Percentiles rank a stretch among this genome's conserved stretches.
These are phyloP conservation scores for Colletotrichum echinochloae DNA, from an alignment of 2,329 filamentous ascomycete species.

Conservation along the genomic window DNA sequence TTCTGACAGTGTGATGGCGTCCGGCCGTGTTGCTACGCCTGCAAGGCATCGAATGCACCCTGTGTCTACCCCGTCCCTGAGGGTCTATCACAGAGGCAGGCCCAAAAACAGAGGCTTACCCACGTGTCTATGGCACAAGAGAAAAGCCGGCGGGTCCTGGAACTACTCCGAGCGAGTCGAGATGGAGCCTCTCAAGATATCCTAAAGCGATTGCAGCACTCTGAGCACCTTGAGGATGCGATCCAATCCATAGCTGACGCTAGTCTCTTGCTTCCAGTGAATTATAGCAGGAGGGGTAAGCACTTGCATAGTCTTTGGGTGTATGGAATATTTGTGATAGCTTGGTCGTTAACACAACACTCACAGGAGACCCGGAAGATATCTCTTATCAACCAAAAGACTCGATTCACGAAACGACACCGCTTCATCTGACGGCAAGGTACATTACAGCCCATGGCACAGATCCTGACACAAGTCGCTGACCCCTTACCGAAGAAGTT, in stretches of 20 bases:
- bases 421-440: background rate
- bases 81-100: constrained; percentile 21
- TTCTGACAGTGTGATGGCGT: constrained; percentile 19
- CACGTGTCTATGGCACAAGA: constrained; percentile 19
- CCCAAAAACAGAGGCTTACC: constrained; percentile 22
- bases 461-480: background rate
- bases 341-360: background rate
- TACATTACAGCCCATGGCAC: background rate
- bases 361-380: background rate
- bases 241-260: constrained; percentile 25
- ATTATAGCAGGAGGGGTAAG: background rate
- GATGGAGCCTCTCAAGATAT: constrained; percentile 20
- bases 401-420: background rate
- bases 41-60: background rate
- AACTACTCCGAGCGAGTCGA: constrained; percentile 12
- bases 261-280: background rate
- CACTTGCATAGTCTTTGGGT: background rate
- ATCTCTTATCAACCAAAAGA: background rate
- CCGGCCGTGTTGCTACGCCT: constrained; percentile 14
- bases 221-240: constrained; percentile 8
- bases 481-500: background rate
- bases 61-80: constrained; percentile 31
- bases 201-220: constrained; percentile 12
- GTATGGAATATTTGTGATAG: background rate
- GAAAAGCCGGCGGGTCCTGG: constrained; percentile 17